A percentile compares a stretch with the other conserved stretches of the same genome.
phyloP scores from a whole-genome alignment of 2,329 filamentous ascomycete species.

The Verticillium tricorpus region DNA sequence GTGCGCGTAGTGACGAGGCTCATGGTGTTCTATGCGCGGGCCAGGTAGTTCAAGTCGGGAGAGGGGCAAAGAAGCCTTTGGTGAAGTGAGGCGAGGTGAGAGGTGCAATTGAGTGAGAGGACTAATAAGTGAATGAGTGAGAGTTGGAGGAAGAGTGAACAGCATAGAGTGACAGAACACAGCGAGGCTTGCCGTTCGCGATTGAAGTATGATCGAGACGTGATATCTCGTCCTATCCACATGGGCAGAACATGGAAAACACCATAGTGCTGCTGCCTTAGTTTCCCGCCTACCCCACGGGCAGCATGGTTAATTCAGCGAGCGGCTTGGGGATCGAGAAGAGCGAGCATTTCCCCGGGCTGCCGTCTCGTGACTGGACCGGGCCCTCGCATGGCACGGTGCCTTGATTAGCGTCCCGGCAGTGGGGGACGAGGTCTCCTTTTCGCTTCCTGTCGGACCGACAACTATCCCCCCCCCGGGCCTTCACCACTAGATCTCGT shows the following conservation, averaged over 20 bases:
- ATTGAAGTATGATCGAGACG: background rate
- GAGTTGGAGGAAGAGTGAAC: background rate
- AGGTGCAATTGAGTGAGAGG: background rate
- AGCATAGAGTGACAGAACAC: background rate
- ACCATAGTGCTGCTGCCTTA: background rate
- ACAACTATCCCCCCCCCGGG: background rate
- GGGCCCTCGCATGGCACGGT: background rate
- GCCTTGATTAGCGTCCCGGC: background rate
- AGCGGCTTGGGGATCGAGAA: background rate
- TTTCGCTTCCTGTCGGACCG: background rate
- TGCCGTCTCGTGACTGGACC: background rate
- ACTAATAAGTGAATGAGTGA: background rate
- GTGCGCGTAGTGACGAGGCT: background rate
- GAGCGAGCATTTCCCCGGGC: background rate
- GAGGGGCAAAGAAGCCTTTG: background rate
- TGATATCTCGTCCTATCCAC: background rate
- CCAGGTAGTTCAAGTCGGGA: too few species aligned
- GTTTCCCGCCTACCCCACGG: background rate
- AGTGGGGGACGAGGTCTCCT: background rate
- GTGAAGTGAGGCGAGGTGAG: background rate
- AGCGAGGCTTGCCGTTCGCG: background rate
- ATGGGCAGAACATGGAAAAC: background rate
- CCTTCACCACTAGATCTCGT: background rate
- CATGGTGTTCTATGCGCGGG: background rate
- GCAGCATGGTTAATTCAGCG: background rate